These are phyloP conservation scores for Cercospora berteroae DNA, from an alignment of 2,329 filamentous ascomycete genomes.

Conservation along the genomic window DNA sequence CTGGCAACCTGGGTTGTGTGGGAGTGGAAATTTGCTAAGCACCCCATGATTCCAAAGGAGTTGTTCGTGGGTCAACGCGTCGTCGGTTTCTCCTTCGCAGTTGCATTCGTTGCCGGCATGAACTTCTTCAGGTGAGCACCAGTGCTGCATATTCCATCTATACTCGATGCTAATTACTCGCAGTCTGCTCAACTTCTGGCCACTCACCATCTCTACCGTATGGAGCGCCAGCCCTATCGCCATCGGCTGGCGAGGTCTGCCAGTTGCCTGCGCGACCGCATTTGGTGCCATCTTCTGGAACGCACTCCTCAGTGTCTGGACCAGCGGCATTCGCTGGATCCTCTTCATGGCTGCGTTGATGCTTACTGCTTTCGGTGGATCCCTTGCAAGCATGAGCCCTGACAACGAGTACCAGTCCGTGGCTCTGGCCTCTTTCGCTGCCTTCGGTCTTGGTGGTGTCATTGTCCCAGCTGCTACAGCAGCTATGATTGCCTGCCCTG, in stretches of 20 bases:
- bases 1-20: slow-evolving; percentile 39
- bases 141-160: not conserved
- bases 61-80: slow-evolving; percentile 35
- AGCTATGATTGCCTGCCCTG: slow-evolving; percentile 33
- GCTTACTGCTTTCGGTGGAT: slow-evolving; percentile 37
- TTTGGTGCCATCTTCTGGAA: slow-evolving; percentile 58
- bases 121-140: slow-evolving; percentile 35
- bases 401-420: slow-evolving; percentile 30
- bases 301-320: slow-evolving; percentile 56
- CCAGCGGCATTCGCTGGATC: slow-evolving; percentile 57
- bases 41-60: slow-evolving; percentile 43
- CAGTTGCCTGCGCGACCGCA: slow-evolving; percentile 55
- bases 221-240: slow-evolving; percentile 62
- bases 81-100: slow-evolving; percentile 36
- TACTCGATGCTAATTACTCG: not conserved
- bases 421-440: slow-evolving; percentile 34
- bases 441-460: slow-evolving; percentile 40
- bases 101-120: slow-evolving; percentile 40
- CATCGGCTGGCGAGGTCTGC: slow-evolving; percentile 60
- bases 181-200: slow-evolving; percentile 56
- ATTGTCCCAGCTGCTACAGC: slow-evolving; percentile 35
- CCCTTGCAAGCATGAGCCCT: slow-evolving; percentile 60
- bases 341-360: slow-evolving; percentile 46
- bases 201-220: slow-evolving; percentile 61
- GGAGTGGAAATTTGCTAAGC: slow-evolving; percentile 41